phyloP scores from a whole-genome alignment of 768 basidiomycete species.

The Trametopsis cervina region DNA sequence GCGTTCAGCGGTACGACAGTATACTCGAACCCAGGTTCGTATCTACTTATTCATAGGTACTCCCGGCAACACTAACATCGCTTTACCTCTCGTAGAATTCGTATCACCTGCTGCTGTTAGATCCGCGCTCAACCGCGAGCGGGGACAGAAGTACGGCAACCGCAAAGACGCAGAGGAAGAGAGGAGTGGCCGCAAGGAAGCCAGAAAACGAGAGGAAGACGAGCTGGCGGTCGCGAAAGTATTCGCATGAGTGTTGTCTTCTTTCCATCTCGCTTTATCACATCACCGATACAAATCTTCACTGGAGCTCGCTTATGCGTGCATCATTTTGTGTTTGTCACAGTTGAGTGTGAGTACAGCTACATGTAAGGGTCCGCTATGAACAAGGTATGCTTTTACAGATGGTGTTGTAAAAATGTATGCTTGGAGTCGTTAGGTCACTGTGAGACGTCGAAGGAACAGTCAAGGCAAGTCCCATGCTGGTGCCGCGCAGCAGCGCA shows the following conservation, averaged over 20 bases:
- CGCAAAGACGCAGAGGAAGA: constrained; percentile 78
- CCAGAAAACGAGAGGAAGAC: constrained; percentile 62
- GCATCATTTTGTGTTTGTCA: not conserved
- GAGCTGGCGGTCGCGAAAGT: constrained; percentile 82
- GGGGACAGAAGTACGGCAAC: constrained; percentile 74
- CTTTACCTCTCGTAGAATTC: constrained; percentile 57
- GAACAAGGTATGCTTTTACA: no score
- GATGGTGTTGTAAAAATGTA: not conserved
- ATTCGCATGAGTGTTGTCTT: constrained; percentile 50
- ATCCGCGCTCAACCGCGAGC: constrained; percentile 57
- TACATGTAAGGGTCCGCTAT: no score
- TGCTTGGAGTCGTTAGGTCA: no score
- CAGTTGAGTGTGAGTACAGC: not conserved
- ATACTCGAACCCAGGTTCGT: constrained; percentile 87
- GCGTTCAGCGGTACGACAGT: constrained; percentile 93
- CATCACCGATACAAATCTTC: no score
- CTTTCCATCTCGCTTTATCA: not conserved
- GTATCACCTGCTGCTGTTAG: constrained; percentile 81
- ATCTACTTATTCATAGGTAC: not conserved
- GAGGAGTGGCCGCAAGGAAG: constrained; percentile 52
- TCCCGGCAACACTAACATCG: not conserved
- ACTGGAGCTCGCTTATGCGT: not conserved
- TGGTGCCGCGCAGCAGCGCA: no score
- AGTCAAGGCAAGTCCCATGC: no score
- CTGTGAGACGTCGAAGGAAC: no score